Evolutionary conservation across 257 asterid genomes (phyloP).

Genomic region (Handroanthus guayacan): DNA sequence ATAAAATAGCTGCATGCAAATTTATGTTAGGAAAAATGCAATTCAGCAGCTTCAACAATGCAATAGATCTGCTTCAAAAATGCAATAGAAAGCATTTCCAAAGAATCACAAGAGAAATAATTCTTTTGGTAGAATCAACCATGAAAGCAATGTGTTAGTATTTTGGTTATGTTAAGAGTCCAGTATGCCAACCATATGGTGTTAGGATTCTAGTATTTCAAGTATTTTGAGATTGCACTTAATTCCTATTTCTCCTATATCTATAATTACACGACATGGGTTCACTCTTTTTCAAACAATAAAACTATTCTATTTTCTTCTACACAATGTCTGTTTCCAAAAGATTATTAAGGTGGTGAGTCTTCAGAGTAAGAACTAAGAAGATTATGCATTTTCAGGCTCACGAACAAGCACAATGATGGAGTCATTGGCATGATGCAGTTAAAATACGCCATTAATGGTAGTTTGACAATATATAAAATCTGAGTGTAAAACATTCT

Average conservation of each 20-base stretch:
- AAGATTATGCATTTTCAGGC: slow-evolving; percentile 21
- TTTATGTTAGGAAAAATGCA: slow-evolving; percentile 29
- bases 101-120: slow-evolving; percentile 13
- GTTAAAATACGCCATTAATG: slow-evolving; percentile 12
- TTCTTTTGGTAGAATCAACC: not conserved
- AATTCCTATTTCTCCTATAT: no score
- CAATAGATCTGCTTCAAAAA: slow-evolving; percentile 10
- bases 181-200: no score
- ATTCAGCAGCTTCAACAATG: not conserved
- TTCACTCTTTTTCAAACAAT: no score
- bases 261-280: no score
- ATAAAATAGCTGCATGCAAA: slow-evolving; percentile 69
- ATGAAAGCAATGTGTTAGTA: not conserved
- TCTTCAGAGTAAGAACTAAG: not conserved
- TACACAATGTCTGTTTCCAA: not conserved
- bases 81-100: slow-evolving; percentile 13
- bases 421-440: not conserved
- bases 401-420: slow-evolving; percentile 4
- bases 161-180: no score
- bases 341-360: slow-evolving; percentile 10
- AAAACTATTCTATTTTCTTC: no score
- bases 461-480: slow-evolving; percentile 11
- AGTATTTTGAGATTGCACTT: no score
- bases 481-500: slow-evolving; percentile 9
- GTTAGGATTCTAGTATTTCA: no score